Conservation (phyloP, 202 grass and related monocot genomes). For the Eragrostis tef region DNA sequence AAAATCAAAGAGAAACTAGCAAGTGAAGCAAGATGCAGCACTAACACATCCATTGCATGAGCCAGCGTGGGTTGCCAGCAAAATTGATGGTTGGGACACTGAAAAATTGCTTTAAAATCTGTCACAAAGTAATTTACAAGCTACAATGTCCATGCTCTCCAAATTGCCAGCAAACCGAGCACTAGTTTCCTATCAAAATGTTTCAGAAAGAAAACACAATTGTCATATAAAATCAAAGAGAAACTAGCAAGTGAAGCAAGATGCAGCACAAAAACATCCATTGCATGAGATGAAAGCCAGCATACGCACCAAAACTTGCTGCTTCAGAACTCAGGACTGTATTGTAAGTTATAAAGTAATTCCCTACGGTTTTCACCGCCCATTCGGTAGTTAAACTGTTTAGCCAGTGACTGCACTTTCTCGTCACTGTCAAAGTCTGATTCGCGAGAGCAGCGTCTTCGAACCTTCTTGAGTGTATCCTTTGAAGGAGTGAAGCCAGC, state of each 20-base stretch:
- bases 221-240: conserved; percentile 26
- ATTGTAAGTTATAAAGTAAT: conserved; percentile 75
- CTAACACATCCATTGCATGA: not conserved
- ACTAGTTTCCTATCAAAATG: conserved; percentile 46
- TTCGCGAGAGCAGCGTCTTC: conserved; percentile 87
- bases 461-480: conserved; percentile 74
- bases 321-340: conserved; percentile 65
- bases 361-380: conserved; percentile 73
- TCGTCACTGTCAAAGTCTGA: conserved; percentile 71
- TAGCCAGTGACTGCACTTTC: conserved; percentile 68
- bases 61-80: conserved; percentile 24
- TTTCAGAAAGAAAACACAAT: conserved; percentile 18
- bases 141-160: conserved; percentile 41
- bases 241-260: not conserved
- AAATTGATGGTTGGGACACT: conserved; percentile 37
- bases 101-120: conserved; percentile 30
- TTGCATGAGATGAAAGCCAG: not conserved
- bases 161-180: conserved; percentile 27
- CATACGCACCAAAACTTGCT: conserved; percentile 32
- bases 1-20: conserved; percentile 29
- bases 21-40: not conserved
- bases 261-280: not conserved
- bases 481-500: conserved; percentile 80
- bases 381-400: conserved; percentile 72
- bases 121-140: conserved; percentile 64